A percentile compares a stretch with the other conserved stretches of the same genome.
These are phyloP conservation scores for Phaeosphaeriaceae sp. DNA, from an alignment of 2,329 filamentous ascomycete species.

Conservation along the genomic window DNA sequence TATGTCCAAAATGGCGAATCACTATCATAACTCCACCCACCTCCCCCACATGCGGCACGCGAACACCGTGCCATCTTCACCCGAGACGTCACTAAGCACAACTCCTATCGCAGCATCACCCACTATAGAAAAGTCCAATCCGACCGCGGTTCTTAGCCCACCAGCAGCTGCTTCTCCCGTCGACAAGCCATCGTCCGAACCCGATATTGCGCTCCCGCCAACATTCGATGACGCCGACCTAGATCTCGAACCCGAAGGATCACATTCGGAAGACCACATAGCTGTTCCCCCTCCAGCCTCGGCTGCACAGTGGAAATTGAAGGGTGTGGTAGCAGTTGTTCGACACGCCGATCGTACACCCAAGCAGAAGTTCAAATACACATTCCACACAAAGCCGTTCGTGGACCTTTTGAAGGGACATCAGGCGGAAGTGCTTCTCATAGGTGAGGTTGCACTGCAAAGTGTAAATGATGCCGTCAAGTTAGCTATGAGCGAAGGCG, in stretches of 20 bases:
- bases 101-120: conserved; percentile 55
- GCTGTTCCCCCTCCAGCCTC: conserved; percentile 61
- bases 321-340: conserved; percentile 96
- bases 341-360: conserved; percentile 96
- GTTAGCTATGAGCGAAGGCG: conserved; percentile 74
- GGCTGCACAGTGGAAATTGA: conserved; percentile 97
- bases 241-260: conserved; percentile 27
- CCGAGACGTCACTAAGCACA: conserved; percentile 52
- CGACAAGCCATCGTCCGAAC: conserved; percentile 35
- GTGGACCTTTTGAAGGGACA: conserved; percentile 94
- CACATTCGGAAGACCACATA: conserved; percentile 41
- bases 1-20: conserved; percentile 64
- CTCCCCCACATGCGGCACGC: conserved; percentile 45
- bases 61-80: conserved; percentile 49
- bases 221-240: conserved; percentile 34
- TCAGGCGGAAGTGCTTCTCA: conserved; percentile 92
- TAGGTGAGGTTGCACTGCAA: conserved; percentile 85
- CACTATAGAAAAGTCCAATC: conserved; percentile 49
- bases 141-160: conserved; percentile 23
- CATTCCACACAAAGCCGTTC: conserved; percentile 95
- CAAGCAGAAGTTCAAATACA: conserved; percentile 99
- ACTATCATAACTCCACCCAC: conserved; percentile 47
- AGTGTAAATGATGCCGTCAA: conserved; percentile 91
- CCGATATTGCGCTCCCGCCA: conserved; percentile 40
- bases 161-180: conserved; percentile 17